Base-by-base conservation (phyloP, 768 basidiomycete genomes). In the Russula sp. region DNA sequence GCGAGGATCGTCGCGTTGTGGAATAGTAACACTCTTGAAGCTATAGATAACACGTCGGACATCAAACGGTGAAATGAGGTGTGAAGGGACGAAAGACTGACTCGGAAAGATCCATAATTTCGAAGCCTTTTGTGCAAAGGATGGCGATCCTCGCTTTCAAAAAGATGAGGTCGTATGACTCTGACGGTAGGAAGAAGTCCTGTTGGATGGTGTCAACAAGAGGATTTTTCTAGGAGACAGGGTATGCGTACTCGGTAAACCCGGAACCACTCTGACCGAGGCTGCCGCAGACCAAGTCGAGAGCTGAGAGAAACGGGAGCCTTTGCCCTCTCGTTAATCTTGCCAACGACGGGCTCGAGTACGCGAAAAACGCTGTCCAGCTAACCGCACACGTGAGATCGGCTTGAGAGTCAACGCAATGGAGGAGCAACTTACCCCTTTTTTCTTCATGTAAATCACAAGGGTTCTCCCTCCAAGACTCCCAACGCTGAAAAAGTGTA, bases 21-120 rank as follows among this genome's bases (percentile, higher is more conserved):
- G 94, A 63, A 98, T 91, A 3, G 92, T 94, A 1, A 89, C 88
- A 71, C 89, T 91, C 74, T 89, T 88, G 74, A 91, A 89, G 73
- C 89, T 92, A 68, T 20, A 45, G 22, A 51, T 61, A 44, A 14
- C 37, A 32, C 7, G 56, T 62, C 35, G 50, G 51, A 34, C 57
- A 61, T 40, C n/a, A 4, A 35, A 44, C 4, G 8, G 20, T 18
- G 14, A 31, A 3, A 57, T 59, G 35, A 44, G 1, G 10, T n/a
- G 37, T 6, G 6, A 9, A n/a, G 22, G n/a, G 31, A 10, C 52
- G 22, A 35, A 48, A 8, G 27, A 73, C 90, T 50, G 77, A 96
- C 91, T 95, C 91, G 27, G 86, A 85, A 47, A 98, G 81, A 69
- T 98, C 93, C 90, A 98, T 98, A 69, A 98, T 96, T 74, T 98